A percentile compares a stretch with the other conserved stretches of the same genome.
These are phyloP conservation scores for Hordeum pubiflorum DNA, from an alignment of 202 grass and related monocot genomes.

Conservation along the genomic window DNA sequence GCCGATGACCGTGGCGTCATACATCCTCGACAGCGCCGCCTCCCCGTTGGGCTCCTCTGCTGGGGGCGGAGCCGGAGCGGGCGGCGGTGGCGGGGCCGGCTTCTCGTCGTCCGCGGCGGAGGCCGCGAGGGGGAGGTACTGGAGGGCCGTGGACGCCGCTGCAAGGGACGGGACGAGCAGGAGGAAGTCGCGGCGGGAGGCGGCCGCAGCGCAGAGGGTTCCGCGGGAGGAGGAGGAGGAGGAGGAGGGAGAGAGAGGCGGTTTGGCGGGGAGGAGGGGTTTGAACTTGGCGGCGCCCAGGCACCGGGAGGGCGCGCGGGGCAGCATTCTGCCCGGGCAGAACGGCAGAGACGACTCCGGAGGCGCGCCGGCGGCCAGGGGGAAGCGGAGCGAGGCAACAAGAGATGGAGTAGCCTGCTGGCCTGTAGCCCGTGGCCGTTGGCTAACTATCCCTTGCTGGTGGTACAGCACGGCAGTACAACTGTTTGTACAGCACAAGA, in stretches of 20 bases:
- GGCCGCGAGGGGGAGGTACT: conserved; percentile 33
- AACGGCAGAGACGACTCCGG: background rate
- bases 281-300: conserved; percentile 21
- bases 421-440: background rate
- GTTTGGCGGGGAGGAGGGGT: conserved; percentile 19
- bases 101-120: conserved; percentile 40
- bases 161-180: conserved; percentile 69
- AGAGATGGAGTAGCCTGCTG: conserved; percentile 9
- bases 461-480: background rate
- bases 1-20: conserved; percentile 89
- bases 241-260: conserved; percentile 13
- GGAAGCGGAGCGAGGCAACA: background rate
- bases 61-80: background rate
- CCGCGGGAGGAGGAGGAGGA: conserved; percentile 21
- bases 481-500: background rate
- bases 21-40: conserved; percentile 64
- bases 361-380: conserved; percentile 17
- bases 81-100: background rate
- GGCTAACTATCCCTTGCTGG: background rate
- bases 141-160: conserved; percentile 44
- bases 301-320: conserved; percentile 11
- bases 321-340: conserved; percentile 28
- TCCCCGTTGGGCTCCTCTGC: conserved; percentile 26
- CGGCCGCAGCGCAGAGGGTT: conserved; percentile 15
- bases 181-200: conserved; percentile 41